Percentiles rank a stretch among this genome's conserved stretches.
Conservation (phyloP, 192 early-diverging fungal species). For the Entophlyctis luteolus region DNA sequence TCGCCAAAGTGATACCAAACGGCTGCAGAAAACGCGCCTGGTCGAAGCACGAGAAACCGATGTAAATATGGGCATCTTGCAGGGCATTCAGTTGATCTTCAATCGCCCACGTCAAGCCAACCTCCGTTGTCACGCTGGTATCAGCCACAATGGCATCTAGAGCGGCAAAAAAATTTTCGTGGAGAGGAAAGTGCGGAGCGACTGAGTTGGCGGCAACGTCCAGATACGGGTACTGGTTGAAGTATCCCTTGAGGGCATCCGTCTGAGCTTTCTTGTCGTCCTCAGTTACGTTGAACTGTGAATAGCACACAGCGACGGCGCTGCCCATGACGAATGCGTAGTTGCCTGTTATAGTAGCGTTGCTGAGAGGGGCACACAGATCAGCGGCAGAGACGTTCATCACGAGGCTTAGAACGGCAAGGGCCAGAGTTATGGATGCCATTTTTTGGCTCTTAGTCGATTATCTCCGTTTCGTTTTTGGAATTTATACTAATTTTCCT, state of each 20-base stretch:
- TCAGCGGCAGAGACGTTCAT: no score
- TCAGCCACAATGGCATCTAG: background rate
- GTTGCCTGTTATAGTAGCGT: no score
- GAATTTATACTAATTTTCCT: no score
- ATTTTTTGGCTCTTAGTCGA: no score
- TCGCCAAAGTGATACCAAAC: background rate
- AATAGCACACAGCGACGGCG: background rate
- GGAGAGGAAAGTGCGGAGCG: constrained; percentile 10
- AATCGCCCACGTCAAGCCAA: background rate
- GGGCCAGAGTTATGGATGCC: no score
- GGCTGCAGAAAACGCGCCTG: background rate
- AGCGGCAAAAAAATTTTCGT: background rate
- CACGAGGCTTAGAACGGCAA: no score
- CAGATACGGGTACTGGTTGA: constrained; percentile 16
- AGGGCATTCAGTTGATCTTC: background rate
- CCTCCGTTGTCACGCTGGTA: background rate
- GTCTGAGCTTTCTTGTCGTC: constrained; percentile 11
- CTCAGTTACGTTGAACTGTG: background rate
- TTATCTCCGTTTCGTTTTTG: no score
- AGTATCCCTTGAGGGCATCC: constrained; percentile 24
- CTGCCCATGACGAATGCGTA: no score
- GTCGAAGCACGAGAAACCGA: background rate
- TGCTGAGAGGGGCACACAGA: no score
- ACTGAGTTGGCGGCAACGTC: background rate
- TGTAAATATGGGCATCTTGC: background rate